Evolutionary conservation across 345 rosid species (phyloP).

Genomic region (Odontarrhena argentea): DNA sequence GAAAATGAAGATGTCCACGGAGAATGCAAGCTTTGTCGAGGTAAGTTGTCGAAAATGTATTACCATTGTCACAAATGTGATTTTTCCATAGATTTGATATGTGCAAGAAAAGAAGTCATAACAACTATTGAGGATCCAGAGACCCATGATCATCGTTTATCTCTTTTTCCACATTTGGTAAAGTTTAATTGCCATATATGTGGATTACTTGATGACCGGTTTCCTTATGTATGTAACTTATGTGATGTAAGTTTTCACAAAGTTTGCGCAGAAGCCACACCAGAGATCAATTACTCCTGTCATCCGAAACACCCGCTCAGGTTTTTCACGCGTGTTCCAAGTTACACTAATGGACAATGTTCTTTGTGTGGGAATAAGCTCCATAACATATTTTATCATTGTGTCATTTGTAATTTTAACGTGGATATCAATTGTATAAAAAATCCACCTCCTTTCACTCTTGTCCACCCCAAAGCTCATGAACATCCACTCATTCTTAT

Average conservation of each 20-base stretch:
- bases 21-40: constrained; percentile 20
- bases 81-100: constrained; percentile 16
- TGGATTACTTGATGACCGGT: constrained; percentile 18
- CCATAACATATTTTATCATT: constrained; percentile 19
- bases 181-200: constrained; percentile 23
- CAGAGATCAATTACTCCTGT: constrained; percentile 10
- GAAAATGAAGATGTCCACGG: not conserved
- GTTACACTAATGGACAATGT: not conserved
- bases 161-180: constrained; percentile 1
- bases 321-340: constrained; percentile 3
- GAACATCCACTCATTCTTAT: constrained; percentile 23
- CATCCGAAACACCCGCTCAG: constrained; percentile 26
- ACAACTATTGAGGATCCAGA: not conserved
- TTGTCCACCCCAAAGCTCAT: constrained; percentile 6
- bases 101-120: constrained; percentile 10
- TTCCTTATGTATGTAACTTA: constrained; percentile 18
- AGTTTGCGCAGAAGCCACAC: constrained; percentile 18
- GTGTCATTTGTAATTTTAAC: constrained; percentile 10
- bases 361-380: constrained; percentile 17
- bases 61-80: constrained; percentile 18
- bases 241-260: constrained; percentile 28
- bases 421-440: constrained; percentile 22
- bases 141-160: constrained; percentile 13
- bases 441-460: constrained; percentile 20
- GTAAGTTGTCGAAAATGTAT: constrained; percentile 12